phyloP scores from a whole-genome alignment of 2,329 filamentous ascomycete species.

The Ceratocystis albifundus region DNA sequence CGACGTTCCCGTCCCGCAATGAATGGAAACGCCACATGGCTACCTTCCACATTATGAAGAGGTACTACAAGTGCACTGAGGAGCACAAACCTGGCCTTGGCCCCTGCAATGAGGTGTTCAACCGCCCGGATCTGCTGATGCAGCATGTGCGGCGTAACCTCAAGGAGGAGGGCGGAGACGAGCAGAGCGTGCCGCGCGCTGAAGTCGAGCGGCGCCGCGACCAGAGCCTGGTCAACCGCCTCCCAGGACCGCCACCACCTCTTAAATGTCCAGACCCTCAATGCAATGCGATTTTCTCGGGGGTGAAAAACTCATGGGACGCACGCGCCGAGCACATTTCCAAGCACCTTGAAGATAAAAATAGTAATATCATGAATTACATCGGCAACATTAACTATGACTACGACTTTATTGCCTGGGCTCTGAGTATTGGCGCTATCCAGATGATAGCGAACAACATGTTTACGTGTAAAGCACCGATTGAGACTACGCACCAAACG shows the following conservation, averaged over 20 bases:
- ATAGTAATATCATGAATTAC: neutral
- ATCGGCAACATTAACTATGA: neutral
- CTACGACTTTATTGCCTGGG: constrained; percentile 3
- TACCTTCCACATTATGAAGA: constrained; percentile 65
- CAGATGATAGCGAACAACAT: no score
- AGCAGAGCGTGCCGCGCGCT: constrained; percentile 32
- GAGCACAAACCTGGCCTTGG: constrained; percentile 26
- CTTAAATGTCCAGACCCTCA: constrained; percentile 47
- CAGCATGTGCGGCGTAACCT: constrained; percentile 80
- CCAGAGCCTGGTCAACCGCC: constrained; percentile 47
- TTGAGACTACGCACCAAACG: constrained; percentile 16
- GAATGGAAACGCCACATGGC: constrained; percentile 89
- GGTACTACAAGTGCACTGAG: constrained; percentile 62
- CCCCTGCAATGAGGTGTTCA: constrained; percentile 51
- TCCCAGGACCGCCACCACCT: constrained; percentile 48
- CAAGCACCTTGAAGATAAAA: constrained; percentile 55
- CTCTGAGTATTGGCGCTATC: neutral
- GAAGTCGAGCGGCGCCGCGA: constrained; percentile 32
- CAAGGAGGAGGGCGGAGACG: constrained; percentile 35
- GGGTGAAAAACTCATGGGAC: constrained; percentile 55
- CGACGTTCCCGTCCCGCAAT: constrained; percentile 70
- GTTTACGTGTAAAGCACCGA: constrained; percentile 6
- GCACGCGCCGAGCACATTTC: constrained; percentile 80
- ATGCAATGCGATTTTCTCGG: constrained; percentile 51
- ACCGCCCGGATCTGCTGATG: constrained; percentile 83